Base-by-base conservation (phyloP, 176 grass and related monocot species). In the Saccharum officinarum region DNA sequence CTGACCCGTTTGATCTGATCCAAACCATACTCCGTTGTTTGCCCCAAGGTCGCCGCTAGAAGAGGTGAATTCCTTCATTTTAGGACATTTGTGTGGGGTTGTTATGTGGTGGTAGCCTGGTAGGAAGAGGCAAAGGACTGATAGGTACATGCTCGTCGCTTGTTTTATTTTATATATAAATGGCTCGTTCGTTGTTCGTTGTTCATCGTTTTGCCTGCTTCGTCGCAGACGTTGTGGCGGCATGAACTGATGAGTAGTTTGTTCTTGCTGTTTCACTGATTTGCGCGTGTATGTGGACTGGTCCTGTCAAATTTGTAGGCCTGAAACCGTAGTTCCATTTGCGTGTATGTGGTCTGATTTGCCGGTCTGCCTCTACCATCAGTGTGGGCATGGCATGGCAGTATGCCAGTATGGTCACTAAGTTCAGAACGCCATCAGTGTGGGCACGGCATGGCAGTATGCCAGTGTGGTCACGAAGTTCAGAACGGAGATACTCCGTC, bases 1-100 rank as follows among this genome's bases (percentile, higher is more conserved):
- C 89, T 87, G 85, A 87, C 85, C 41, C 12, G 15, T 40, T 76
- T 80, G 89, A 84, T 90, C 68, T 63, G 44, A 74, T 74, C 15
- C 42, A 87, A 84, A 76, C 52, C 60, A 87, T 40, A 87, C 81
- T 69, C 25, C 25, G 15, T 73, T 73, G 65, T 17, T 30, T 54
- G 66, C 20, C 46, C 20, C 83, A 78, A 73, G 25, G 74, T 73
- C 22, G 52, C 75, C 76, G 59, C 37, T 83, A 90, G 89, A 69
- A 52, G 49, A 71, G 76, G 81, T 76, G 76, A 87, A 84, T 87
- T 80, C 18, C 20, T 76, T 45, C 55, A 60, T 60, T 54, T 87
- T 84, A 69, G 80, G 79, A 73, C 71, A 44, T 30, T 34, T 73
- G 26, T 73, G 26, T 14, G 73, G 75, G 87, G 62, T 40, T 80